Percentiles rank a stretch among this genome's conserved stretches.
These are phyloP conservation scores for Leccinum cinnamomeum DNA, from an alignment of 1,284 basidiomycete genomes.

Conservation along the genomic window DNA sequence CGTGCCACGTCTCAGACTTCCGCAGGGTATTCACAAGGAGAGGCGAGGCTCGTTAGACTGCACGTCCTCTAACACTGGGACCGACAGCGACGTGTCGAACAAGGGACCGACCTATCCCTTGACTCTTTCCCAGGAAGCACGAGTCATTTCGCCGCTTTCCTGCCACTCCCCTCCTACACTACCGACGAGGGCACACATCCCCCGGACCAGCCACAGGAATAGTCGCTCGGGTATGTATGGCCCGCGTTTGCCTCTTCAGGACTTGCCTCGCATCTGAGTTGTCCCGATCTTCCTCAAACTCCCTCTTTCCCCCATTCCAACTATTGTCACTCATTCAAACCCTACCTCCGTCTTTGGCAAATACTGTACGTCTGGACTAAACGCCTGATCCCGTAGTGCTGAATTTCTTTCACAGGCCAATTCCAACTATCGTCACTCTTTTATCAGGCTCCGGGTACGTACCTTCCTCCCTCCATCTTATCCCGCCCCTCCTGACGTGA, in stretches of 20 bases:
- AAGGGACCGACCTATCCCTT: conserved; percentile 12
- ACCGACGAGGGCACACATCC: conserved; percentile 3
- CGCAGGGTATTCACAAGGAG: neutral
- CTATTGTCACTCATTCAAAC: conserved; percentile 21
- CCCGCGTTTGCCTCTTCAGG: conserved; percentile 4
- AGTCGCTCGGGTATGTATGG: neutral
- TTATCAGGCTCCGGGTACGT: conserved; percentile 5
- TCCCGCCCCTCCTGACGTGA: neutral
- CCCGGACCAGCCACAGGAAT: neutral
- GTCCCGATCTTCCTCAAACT: neutral
- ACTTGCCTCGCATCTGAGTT: conserved; percentile 12
- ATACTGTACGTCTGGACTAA: conserved; percentile 3
- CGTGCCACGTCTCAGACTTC: too few relatives aligned
- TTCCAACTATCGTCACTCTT: conserved; percentile 23
- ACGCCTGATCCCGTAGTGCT: neutral
- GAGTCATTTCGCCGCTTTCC: neutral
- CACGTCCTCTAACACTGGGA: neutral
- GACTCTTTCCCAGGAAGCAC: conserved; percentile 6
- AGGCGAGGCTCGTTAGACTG: neutral
- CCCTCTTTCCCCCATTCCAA: conserved; percentile 7
- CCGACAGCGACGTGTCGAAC: conserved; percentile 1
- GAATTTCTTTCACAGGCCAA: neutral
- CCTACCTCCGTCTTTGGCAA: neutral
- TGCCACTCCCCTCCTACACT: conserved; percentile 3
- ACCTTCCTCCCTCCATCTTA: neutral